Percentiles rank a stretch among this genome's conserved stretches.
These are phyloP conservation scores for Claviceps monticola DNA, from an alignment of 2,329 filamentous ascomycete species.

Conservation along the genomic window DNA sequence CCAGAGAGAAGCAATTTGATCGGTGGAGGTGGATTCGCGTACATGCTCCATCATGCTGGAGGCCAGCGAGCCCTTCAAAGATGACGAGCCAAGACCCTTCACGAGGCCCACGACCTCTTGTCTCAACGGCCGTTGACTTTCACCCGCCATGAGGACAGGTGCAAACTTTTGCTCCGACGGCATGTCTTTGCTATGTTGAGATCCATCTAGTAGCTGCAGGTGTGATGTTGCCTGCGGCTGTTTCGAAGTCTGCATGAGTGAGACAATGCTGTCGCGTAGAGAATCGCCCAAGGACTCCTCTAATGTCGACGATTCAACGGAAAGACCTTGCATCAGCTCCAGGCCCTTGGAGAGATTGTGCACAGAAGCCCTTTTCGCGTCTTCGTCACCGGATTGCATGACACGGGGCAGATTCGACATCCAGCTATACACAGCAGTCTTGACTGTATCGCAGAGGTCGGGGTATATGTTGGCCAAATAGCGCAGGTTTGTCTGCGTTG, in stretches of 20 bases:
- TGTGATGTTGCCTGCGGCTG: slow-evolving; percentile 10
- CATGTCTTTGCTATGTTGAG: slow-evolving; percentile 7
- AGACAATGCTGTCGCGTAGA: slow-evolving; percentile 61
- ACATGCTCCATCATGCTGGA: slow-evolving; percentile 51
- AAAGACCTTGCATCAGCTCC: slow-evolving; percentile 47
- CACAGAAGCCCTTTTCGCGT: slow-evolving; percentile 57
- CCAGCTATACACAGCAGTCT: slow-evolving; percentile 67
- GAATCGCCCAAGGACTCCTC: slow-evolving; percentile 53
- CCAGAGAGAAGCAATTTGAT: slow-evolving; percentile 64
- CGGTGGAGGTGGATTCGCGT: slow-evolving; percentile 41
- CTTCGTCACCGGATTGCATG: slow-evolving; percentile 75
- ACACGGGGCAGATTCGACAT: slow-evolving; percentile 63
- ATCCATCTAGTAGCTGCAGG: slow-evolving; percentile 16
- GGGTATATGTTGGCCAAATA: slow-evolving; percentile 50
- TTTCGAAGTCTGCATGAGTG: slow-evolving; percentile 16
- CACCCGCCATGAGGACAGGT: slow-evolving; percentile 47
- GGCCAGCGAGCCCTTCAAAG: slow-evolving; percentile 47
- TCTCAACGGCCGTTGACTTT: slow-evolving; percentile 52
- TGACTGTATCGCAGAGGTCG: slow-evolving; percentile 48
- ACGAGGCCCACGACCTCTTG: slow-evolving; percentile 44
- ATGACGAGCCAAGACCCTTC: slow-evolving; percentile 37
- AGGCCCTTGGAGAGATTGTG: slow-evolving; percentile 65
- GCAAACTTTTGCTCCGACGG: slow-evolving; percentile 30
- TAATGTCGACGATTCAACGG: slow-evolving; percentile 51
- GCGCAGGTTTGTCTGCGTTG: slow-evolving; percentile 37